A percentile compares a stretch with the other conserved stretches of the same genome.
Evolutionary conservation across 176 grass and related monocot species (phyloP).

Genomic region (Ampelocalamus luodianensis): DNA sequence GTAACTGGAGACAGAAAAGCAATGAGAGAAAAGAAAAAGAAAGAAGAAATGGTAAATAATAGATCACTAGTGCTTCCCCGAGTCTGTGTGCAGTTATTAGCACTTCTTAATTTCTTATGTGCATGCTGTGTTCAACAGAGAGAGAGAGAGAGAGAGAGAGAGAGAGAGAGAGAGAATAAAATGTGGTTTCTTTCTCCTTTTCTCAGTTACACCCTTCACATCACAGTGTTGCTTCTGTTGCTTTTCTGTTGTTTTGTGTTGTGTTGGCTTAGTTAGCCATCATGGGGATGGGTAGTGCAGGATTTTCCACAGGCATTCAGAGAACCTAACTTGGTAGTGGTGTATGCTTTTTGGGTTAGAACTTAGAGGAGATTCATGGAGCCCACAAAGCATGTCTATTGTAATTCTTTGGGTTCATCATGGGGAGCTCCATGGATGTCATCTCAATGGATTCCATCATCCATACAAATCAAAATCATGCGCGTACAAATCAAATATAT

Average conservation of each 20-base stretch:
- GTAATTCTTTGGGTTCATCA: background rate
- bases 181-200: background rate
- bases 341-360: slow-evolving; percentile 4
- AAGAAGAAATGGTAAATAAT: background rate
- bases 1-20: background rate
- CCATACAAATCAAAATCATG: too few species aligned
- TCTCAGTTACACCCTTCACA: background rate
- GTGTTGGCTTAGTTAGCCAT: slow-evolving; percentile 23
- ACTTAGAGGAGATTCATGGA: slow-evolving; percentile 2
- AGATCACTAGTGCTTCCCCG: background rate
- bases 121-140: background rate
- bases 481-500: too few species aligned
- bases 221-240: background rate
- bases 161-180: background rate
- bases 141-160: background rate
- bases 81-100: background rate
- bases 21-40: background rate
- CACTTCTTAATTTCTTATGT: background rate
- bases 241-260: background rate
- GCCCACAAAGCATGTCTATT: background rate
- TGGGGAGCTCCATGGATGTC: slow-evolving; percentile 12
- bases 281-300: background rate
- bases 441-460: too few species aligned
- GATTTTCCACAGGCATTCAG: background rate
- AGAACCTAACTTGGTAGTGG: background rate